Percentiles rank a stretch among this genome's conserved stretches.
Conservation (phyloP, 2,329 filamentous ascomycete genomes). For the Rhynchosporium graminicola region DNA sequence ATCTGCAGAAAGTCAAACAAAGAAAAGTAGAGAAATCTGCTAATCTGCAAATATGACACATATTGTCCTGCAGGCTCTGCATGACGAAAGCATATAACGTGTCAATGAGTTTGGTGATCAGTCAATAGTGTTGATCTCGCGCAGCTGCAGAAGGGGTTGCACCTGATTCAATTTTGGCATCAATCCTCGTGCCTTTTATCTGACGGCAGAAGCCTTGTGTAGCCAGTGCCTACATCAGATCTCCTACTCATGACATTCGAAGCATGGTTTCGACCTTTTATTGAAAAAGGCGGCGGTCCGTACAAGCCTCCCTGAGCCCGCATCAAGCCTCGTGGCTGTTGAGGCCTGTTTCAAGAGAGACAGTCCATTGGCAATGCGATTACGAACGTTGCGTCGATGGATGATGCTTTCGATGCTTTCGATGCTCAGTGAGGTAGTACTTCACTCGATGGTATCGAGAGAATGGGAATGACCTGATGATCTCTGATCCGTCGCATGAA, state of each 20-base stretch:
- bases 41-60: no score
- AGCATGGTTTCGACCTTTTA: background rate
- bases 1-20: no score
- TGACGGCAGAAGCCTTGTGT: background rate
- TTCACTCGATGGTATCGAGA: no score
- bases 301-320: background rate
- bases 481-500: no score
- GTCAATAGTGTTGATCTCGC: conserved; percentile 3
- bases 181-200: background rate
- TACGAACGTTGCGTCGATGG: no score
- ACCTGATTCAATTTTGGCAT: conserved; percentile 6
- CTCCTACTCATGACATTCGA: background rate
- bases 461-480: no score
- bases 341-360: background rate
- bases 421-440: no score
- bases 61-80: no score
- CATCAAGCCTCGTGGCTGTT: background rate
- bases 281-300: background rate
- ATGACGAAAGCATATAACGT: background rate
- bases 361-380: no score
- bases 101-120: background rate
- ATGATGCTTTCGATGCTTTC: no score
- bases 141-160: conserved; percentile 1
- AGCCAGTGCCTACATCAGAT: no score
- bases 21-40: no score